Evolutionary conservation across 352 stramenopile genomes (phyloP).

Genomic region (Globisporangium cylindrosporum): DNA sequence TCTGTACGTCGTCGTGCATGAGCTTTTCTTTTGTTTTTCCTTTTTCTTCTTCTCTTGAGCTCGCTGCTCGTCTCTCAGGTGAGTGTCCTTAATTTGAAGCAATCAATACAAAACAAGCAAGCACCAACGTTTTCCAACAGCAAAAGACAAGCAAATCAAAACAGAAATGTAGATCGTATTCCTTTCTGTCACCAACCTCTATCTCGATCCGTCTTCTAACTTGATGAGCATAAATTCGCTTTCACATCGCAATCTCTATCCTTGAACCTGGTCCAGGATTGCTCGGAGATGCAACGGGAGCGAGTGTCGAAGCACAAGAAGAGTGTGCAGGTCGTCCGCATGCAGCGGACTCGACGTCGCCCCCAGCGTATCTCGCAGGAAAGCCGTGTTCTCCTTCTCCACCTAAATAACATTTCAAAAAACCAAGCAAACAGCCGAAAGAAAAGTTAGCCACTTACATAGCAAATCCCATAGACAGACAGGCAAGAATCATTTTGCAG

Average conservation of each 20-base stretch:
- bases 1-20: conserved; percentile 3
- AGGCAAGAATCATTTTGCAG: background rate
- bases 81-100: conserved; percentile 14
- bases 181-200: conserved; percentile 1
- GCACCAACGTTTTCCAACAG: conserved; percentile 6
- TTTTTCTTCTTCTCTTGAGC: background rate
- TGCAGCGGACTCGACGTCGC: conserved; percentile 54
- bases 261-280: conserved; percentile 28
- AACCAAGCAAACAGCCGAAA: background rate
- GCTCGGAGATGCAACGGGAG: conserved; percentile 37
- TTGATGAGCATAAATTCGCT: background rate
- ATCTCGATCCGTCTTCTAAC: background rate
- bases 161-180: background rate
- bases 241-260: background rate
- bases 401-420: conserved; percentile 37
- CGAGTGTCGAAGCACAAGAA: conserved; percentile 50
- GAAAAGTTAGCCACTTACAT: background rate
- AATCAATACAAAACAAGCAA: background rate
- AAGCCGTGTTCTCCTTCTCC: conserved; percentile 61
- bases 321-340: conserved; percentile 61
- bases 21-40: conserved; percentile 3
- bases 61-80: conserved; percentile 5
- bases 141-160: background rate
- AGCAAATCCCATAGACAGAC: background rate
- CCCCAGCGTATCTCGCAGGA: conserved; percentile 45